Evolutionary conservation across 495 filamentous ascomycete genomes (phyloP), one percentile per base, ranked within the genome.

Genomic region (Articulospora tetracladia): DNA sequence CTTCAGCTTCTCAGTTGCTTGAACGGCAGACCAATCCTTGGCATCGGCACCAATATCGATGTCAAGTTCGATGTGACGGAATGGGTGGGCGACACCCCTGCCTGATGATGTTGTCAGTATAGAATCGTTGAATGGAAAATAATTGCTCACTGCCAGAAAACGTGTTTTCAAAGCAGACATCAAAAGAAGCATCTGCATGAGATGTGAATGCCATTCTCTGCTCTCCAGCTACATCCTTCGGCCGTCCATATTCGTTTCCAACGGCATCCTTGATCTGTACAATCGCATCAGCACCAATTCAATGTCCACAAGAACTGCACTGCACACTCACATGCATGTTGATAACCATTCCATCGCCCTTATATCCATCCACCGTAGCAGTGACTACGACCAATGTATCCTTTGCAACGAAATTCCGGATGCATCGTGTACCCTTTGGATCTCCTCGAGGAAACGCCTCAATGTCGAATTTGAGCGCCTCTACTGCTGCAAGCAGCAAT

Each of bases 311-410:
- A 24, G 3, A 19, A 19, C 26, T 3, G 10, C 13, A 6, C 4
- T 44, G 39, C 39, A 2, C 15, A 84, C 92, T 62, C 83, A 98
- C 94, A 74, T 96, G 90, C 84, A 98, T 96, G 70, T 97, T 96
- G 51, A 98, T 84, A 64, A 81, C 74, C 84, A 96, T 92, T 12
- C 94, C 94, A 79, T 98, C 94, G 46, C 95, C 94, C 75, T 87
- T 91, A 30, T 79, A 73, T 15, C 94, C 94, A 70, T 85, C 81
- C 15, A 96, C 83, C 55, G 86, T 96, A 55, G 93, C 89, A 34
- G 94, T 98, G n/a, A 98, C 94, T 6, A 98, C 93, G n/a, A 98
- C 94, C 60, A 98, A 79, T 56, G 93, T 95, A 72, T 97, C 92
- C 73, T 86, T 90, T 53, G 86, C 79, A 57, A 97, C 93, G 71